phyloP scores from a whole-genome alignment of 495 filamentous ascomycete species.

The Tuber aestivum region DNA sequence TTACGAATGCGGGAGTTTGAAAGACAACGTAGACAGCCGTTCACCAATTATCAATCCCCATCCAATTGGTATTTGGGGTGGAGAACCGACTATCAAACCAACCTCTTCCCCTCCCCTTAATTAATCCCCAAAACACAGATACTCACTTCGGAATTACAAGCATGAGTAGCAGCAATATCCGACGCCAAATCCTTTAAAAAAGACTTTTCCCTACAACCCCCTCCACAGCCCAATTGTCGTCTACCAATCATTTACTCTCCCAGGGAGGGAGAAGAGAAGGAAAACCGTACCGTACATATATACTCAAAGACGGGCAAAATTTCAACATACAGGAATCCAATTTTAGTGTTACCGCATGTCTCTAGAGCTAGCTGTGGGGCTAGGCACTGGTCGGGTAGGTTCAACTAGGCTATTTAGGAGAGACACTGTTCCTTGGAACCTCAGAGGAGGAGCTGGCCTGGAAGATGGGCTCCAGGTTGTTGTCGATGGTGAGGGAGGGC shows the following conservation, averaged over 20 bases:
- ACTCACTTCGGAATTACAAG: slow-evolving; percentile 30
- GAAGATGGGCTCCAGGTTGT: too few relatives aligned
- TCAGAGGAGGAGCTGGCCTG: too few relatives aligned
- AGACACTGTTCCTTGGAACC: neutral
- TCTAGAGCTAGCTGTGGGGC: slow-evolving; percentile 21
- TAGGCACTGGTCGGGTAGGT: slow-evolving; percentile 38
- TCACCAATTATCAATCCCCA: neutral
- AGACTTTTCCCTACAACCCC: slow-evolving; percentile 10
- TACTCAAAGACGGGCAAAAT: slow-evolving; percentile 18
- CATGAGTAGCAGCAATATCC: slow-evolving; percentile 48
- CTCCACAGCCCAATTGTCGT: neutral
- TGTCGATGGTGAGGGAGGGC: too few relatives aligned
- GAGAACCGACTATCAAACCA: slow-evolving; percentile 10
- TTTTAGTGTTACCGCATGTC: slow-evolving; percentile 13
- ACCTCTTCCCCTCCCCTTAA: slow-evolving; percentile 24
- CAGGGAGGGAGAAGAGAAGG: neutral
- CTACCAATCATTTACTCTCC: neutral
- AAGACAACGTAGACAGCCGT: slow-evolving; percentile 47
- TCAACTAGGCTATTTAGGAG: slow-evolving; percentile 28
- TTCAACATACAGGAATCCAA: slow-evolving; percentile 17
- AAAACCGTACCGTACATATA: neutral
- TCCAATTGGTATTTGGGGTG: slow-evolving; percentile 13
- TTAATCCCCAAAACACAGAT: neutral
- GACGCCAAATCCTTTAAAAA: slow-evolving; percentile 47
- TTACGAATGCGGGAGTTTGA: slow-evolving; percentile 45